A percentile compares a stretch with the other conserved stretches of the same genome.
Conservation (phyloP, 495 filamentous ascomycete species). For the Penicillium soppii region DNA sequence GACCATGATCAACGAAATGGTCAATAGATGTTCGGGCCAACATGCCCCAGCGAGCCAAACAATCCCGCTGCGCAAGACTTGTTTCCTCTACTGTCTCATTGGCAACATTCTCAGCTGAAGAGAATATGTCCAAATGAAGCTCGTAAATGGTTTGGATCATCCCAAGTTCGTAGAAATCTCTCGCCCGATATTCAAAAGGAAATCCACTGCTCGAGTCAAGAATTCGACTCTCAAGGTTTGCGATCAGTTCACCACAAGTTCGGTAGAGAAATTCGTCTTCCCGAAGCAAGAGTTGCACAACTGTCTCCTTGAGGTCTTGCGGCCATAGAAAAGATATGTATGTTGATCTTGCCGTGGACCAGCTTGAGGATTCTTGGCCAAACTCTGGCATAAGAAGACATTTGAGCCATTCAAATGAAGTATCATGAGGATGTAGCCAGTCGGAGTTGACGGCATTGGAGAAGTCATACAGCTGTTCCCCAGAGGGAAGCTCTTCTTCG, state of each 20-base stretch:
- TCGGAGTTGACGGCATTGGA: conserved; percentile 50
- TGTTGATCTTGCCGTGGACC: conserved; percentile 39
- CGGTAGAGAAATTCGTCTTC: conserved; percentile 68
- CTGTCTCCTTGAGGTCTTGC: conserved; percentile 64
- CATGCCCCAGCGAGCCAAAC: conserved; percentile 72
- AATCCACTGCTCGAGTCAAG: conserved; percentile 21
- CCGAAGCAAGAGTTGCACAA: conserved; percentile 64
- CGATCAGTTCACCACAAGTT: conserved; percentile 47
- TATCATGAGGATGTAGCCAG: conserved; percentile 61
- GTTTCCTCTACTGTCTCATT: conserved; percentile 63
- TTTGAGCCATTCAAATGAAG: conserved; percentile 64
- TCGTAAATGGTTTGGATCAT: conserved; percentile 81
- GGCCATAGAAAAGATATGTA: conserved; percentile 72
- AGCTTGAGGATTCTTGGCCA: conserved; percentile 21
- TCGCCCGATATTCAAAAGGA: conserved; percentile 27
- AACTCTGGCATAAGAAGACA: conserved; percentile 50
- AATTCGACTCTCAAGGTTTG: conserved; percentile 30
- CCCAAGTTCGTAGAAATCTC: conserved; percentile 34
- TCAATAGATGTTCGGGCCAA: conserved; percentile 64
- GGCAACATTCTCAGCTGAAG: conserved; percentile 70
- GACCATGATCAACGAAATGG: conserved; percentile 42
- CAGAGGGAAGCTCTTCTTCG: conserved; percentile 54
- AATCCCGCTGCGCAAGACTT: conserved; percentile 61
- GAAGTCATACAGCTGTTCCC: conserved; percentile 57
- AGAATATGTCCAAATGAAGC: conserved; percentile 83